A percentile compares a stretch with the other conserved stretches of the same genome.
phyloP scores from a whole-genome alignment of 768 basidiomycete species.

The Boletus speciosus region DNA sequence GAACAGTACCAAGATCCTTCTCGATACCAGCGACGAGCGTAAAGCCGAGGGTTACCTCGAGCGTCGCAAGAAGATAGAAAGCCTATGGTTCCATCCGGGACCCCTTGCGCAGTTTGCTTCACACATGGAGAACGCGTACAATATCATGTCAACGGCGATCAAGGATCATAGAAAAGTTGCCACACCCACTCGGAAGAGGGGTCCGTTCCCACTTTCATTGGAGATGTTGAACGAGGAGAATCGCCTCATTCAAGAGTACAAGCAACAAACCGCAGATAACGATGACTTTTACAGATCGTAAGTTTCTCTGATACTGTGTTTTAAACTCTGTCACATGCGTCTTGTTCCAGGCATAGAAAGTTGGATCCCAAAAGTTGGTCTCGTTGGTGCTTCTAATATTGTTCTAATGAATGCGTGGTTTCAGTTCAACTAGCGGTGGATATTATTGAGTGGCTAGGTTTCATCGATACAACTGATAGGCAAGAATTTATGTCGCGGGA shows the following conservation, averaged over 20 bases:
- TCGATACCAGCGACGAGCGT: slow-evolving; percentile 22
- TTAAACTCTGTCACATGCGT: neutral
- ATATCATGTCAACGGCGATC: slow-evolving; percentile 21
- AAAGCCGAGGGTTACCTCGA: slow-evolving; percentile 20
- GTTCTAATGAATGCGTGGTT: slow-evolving; percentile 1
- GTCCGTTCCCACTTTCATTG: slow-evolving; percentile 21
- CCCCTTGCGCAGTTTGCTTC: slow-evolving; percentile 17
- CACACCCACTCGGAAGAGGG: slow-evolving; percentile 12
- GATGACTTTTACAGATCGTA: slow-evolving; percentile 22
- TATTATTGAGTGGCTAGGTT: slow-evolving; percentile 22
- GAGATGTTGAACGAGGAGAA: slow-evolving; percentile 25
- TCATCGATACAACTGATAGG: slow-evolving; percentile 23
- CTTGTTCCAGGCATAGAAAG: slow-evolving; percentile 12
- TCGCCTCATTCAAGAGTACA: slow-evolving; percentile 19
- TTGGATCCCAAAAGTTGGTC: slow-evolving; percentile 25
- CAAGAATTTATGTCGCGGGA: slow-evolving; percentile 26
- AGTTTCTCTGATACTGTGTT: neutral
- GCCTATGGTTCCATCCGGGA: slow-evolving; percentile 15
- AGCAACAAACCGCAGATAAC: slow-evolving; percentile 11
- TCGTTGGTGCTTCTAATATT: neutral
- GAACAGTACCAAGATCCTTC: slow-evolving; percentile 23
- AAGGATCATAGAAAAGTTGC: slow-evolving; percentile 16
- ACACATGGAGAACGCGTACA: slow-evolving; percentile 18
- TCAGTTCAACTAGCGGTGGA: slow-evolving; percentile 24
- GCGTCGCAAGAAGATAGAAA: slow-evolving; percentile 19